phyloP scores from a whole-genome alignment of 2,329 filamentous ascomycete species.

The Periconia digitata region DNA sequence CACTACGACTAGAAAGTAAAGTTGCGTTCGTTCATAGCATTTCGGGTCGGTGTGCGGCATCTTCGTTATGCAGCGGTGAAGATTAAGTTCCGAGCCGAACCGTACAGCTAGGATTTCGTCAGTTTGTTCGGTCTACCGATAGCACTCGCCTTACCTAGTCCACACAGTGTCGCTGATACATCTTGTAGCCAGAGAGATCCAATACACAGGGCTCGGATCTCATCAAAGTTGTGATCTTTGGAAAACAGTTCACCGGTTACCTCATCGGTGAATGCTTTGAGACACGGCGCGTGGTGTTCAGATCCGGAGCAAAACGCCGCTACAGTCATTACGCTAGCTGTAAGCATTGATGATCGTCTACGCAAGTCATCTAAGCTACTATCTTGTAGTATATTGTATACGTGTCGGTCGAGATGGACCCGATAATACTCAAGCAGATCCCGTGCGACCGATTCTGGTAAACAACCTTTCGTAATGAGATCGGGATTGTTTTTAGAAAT shows the following conservation, averaged over 20 bases:
- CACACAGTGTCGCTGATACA: conserved; percentile 18
- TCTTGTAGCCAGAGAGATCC: conserved; percentile 15
- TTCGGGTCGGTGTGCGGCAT: conserved; percentile 32
- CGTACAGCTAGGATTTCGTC: conserved; percentile 30
- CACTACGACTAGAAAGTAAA: conserved; percentile 45
- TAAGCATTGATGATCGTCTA: no score
- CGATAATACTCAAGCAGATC: conserved; percentile 34
- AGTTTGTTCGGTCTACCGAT: no score
- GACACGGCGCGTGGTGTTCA: conserved; percentile 30
- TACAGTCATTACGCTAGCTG: conserved; percentile 7
- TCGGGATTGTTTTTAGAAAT: conserved; percentile 7
- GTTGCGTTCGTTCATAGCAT: conserved; percentile 39
- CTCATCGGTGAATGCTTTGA: conserved; percentile 13
- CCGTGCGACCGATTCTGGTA: conserved; percentile 14
- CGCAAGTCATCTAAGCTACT: no score
- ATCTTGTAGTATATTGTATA: conserved; percentile 17
- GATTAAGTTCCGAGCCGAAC: conserved; percentile 43
- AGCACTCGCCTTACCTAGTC: not conserved
- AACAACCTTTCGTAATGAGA: conserved; percentile 19
- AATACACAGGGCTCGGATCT: conserved; percentile 16
- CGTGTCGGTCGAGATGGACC: conserved; percentile 40
- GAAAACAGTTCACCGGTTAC: conserved; percentile 18
- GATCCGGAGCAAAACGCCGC: conserved; percentile 32
- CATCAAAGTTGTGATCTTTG: conserved; percentile 19
- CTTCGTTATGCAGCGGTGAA: conserved; percentile 42